A percentile compares a stretch with the other conserved stretches of the same genome.
Conservation (phyloP, 2,329 filamentous ascomycete genomes). For the Coleophoma crateriformis region DNA sequence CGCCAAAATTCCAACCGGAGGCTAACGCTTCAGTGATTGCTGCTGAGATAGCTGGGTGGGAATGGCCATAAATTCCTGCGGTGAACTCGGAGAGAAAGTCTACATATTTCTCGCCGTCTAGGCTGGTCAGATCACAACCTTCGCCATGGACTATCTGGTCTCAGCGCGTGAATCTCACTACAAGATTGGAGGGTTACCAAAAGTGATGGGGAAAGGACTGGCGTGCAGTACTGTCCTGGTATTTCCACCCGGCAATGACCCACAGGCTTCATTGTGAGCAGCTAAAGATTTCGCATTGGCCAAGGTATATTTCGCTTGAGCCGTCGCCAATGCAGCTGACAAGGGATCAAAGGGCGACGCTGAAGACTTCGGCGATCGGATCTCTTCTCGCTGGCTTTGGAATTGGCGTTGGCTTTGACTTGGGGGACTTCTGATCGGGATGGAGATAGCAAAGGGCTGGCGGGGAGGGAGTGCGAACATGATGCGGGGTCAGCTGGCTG, state of each 20-base stretch:
- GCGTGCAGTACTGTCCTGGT: constrained; percentile 17
- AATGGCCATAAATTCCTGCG: constrained; percentile 63
- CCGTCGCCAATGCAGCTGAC: background rate
- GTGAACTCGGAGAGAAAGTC: constrained; percentile 61
- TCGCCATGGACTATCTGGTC: constrained; percentile 6
- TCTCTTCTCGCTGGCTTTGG: too few relatives aligned
- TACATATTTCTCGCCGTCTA: constrained; percentile 34
- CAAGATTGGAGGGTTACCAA: constrained; percentile 4
- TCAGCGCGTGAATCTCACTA: background rate
- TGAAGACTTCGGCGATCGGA: background rate
- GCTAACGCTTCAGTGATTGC: constrained; percentile 40
- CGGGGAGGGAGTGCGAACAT: too few relatives aligned
- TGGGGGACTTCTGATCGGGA: too few relatives aligned
- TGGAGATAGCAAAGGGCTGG: too few relatives aligned
- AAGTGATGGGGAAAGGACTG: constrained; percentile 17
- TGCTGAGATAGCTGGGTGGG: constrained; percentile 44
- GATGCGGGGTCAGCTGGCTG: too few relatives aligned
- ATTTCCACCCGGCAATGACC: constrained; percentile 19
- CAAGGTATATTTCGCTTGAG: constrained; percentile 8
- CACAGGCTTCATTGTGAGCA: constrained; percentile 15
- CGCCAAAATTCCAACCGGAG: constrained; percentile 47
- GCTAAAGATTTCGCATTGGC: constrained; percentile 9
- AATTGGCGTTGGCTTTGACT: background rate
- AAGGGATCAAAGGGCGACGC: background rate
- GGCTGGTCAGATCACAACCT: constrained; percentile 12